Evolutionary conservation across 1,284 basidiomycete species (phyloP).

Genomic region (Trichosporon coremiiforme): DNA sequence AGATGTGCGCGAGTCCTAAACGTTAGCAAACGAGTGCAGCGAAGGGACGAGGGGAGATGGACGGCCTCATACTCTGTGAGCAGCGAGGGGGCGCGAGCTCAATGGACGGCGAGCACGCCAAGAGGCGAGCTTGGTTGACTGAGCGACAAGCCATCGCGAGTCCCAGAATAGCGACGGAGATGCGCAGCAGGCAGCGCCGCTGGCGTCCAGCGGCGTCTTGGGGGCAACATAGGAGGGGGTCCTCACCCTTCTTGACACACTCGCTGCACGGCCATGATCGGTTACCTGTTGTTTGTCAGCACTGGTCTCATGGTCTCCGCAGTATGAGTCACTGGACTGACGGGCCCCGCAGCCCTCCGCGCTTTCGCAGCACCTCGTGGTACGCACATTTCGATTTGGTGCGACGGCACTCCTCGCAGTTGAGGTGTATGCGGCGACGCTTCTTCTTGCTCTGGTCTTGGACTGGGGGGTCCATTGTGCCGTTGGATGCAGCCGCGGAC

Average conservation of each 20-base stretch:
- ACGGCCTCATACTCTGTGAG: too few relatives aligned
- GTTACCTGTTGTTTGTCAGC: constrained; percentile 25
- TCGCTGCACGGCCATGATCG: constrained; percentile 34
- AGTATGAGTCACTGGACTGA: not conserved
- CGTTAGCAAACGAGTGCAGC: constrained; percentile 12
- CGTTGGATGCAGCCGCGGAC: not conserved
- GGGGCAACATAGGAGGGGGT: too few relatives aligned
- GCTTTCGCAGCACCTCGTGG: too few relatives aligned
- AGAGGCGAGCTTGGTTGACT: too few relatives aligned
- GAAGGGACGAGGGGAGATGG: too few relatives aligned
- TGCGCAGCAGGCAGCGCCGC: not conserved
- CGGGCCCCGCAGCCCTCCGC: not conserved
- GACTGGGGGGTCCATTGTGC: constrained; percentile 18
- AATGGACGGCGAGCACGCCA: too few relatives aligned
- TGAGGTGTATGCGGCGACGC: constrained; percentile 31
- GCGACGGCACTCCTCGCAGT: constrained; percentile 32
- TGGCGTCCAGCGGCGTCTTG: too few relatives aligned
- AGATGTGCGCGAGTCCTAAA: constrained; percentile 29
- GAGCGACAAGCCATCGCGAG: not conserved
- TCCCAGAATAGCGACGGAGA: not conserved
- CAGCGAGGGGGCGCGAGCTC: too few relatives aligned
- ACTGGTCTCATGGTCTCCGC: not conserved
- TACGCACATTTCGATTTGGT: constrained; percentile 34
- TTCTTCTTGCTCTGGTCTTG: constrained; percentile 26
- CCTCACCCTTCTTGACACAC: constrained; percentile 32